These are phyloP conservation scores for Pterocarpus santalinus DNA, from an alignment of 306 rosid genomes.

Conservation along the genomic window DNA sequence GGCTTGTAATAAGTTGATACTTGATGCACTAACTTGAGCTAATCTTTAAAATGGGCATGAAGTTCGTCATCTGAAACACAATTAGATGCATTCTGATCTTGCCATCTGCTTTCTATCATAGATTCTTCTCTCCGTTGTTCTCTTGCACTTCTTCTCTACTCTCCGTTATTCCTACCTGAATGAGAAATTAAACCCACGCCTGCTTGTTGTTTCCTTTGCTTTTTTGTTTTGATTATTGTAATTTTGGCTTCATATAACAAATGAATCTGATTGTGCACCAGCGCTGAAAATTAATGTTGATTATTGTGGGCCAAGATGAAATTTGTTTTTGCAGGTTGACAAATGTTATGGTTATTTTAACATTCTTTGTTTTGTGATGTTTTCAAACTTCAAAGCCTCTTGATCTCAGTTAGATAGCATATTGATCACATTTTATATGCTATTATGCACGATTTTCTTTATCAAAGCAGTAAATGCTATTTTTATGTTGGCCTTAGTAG, in stretches of 20 bases:
- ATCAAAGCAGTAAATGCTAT: neutral
- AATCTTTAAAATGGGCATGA: conserved; percentile 2
- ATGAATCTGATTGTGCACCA: neutral
- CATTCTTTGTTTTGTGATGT: neutral
- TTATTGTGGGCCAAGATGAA: conserved; percentile 2
- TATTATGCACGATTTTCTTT: neutral
- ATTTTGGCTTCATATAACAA: conserved; percentile 14
- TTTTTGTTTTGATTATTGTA: conserved; percentile 13
- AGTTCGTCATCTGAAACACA: no score
- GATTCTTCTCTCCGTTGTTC: no score
- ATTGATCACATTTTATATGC: neutral
- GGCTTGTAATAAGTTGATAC: neutral
- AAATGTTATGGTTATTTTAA: no score
- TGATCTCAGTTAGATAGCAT: neutral
- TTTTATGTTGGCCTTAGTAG: neutral
- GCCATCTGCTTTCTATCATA: no score
- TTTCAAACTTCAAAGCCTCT: conserved; percentile 25
- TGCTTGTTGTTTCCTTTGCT: conserved; percentile 1
- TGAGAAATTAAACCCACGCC: neutral
- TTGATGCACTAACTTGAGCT: neutral
- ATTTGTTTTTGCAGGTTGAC: neutral
- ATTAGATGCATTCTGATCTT: neutral
- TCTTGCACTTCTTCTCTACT: no score
- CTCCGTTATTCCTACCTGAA: neutral
- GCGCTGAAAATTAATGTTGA: conserved; percentile 18